Evolutionary conservation across 495 filamentous ascomycete species (phyloP), one percentile per base, ranked within the genome.

Genomic region (Xylaria longipes): DNA sequence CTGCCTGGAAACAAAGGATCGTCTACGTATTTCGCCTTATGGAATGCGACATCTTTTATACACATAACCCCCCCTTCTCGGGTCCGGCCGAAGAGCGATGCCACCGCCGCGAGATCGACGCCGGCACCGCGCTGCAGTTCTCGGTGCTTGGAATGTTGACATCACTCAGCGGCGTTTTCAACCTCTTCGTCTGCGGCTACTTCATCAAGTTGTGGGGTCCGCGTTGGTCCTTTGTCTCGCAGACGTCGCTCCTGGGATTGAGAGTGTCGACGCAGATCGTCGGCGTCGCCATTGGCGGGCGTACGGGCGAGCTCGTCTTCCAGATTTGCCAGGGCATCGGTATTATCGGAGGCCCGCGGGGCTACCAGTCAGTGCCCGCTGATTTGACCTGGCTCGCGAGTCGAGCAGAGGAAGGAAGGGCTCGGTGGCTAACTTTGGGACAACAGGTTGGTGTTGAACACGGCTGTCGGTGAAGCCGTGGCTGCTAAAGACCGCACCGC

Each of bases 1-100:
- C 20, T 9, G 6, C 7, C 8, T 22, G 31, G n/a, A 5, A 71
- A 3, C 1, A 22, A 54, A 87, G 84, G 39, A 81, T 90, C 35
- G 84, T 89, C 68, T 89, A 89, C 70, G 86, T 84, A 20, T 88
- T 90, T 68, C 83, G 86, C 52, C 72, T 87, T 25, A 88, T 90
- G 87, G 84, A 84, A 67, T 90, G 88, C 76, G 85, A 89, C 56
- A 82, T 83, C 61, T 90, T 86, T 76, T 90, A 89, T 76, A 50
- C 39, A 25, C 80, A 76, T 17, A 80, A 85, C 45, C 81, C 87
- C 39, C 80, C 77, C 7, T 80, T 71, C 41, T 33, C 73, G 17
- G 78, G 80, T 17, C 29, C 73, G 41, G 75, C 80, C 31, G 80
- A 85, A 58, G 54, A 69, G 39, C 82, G 85, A 15, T 90, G 88